Base-by-base conservation (phyloP, 495 filamentous ascomycete genomes). In the Daldinia caldariorum region DNA sequence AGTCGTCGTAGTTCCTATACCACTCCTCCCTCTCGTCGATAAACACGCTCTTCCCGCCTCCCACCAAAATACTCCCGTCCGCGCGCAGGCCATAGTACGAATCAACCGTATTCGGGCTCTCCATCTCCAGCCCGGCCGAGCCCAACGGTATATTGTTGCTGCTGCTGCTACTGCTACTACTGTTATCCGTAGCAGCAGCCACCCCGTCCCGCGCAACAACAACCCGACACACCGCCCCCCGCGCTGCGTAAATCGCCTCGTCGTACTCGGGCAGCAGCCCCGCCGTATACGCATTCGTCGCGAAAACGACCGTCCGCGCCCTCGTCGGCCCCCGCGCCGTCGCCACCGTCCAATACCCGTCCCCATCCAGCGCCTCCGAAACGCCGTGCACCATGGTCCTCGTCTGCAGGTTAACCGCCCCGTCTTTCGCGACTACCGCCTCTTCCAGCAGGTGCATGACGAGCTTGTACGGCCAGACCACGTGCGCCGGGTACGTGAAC, bases 201-300 rank as follows among this genome's bases (percentile, higher is more conserved):
- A 34, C 4, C n/a, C 16, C 2, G 20, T 55, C 7, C 45, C 16
- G 59, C 16, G 3, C 26, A 1, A 26, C 26, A 1, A 60, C 59
- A 29, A 57, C 12, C 39, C 67, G 59, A 29, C 57, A 63, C 1
- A 51, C 68, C 4, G 69, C 64, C 32, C 83, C 85, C 39, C 87
- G 82, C 13, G 87, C 77, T 1, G 88, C 87, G 18, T 89, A 82
- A 62, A 91, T 88, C 39, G 81, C 76, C 43, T 82, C 79, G 43
- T 78, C 76, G 61, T 89, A 83, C 39, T 83, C 69, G 3, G 84
- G 82, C 20, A 84, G 77, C 34, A 91, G 73, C 31, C 82, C 79
- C 0, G 84, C 79, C 9, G 86, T 85, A 68, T 90, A 90, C 13
- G 83, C 89, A 66, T 91, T 91, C 18, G 86, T 90, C 38, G 89